phyloP scores from a whole-genome alignment of 78 protist species.

The Emiliania huxleyi region DNA sequence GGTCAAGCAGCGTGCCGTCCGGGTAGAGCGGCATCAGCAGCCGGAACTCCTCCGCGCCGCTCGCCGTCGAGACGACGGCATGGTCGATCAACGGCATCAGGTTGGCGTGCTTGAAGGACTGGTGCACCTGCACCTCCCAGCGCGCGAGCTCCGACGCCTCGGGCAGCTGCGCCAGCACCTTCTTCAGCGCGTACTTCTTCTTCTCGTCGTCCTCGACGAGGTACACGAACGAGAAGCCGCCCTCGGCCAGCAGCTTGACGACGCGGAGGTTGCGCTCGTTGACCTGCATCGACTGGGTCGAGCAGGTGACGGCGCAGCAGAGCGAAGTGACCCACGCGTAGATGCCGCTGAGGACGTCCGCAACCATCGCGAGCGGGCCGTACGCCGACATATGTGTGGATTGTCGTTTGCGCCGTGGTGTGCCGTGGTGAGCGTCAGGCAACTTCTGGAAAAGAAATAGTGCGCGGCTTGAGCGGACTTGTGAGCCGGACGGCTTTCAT shows the following conservation, averaged over 20 bases:
- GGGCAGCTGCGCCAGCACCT: not conserved
- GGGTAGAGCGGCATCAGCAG: not conserved
- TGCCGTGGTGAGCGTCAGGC: no score
- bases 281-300: not conserved
- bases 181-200: conserved; percentile 9
- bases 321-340: not conserved
- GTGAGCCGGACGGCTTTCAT: no score
- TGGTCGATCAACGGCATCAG: not conserved
- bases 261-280: not conserved
- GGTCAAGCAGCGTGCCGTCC: not conserved
- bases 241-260: conserved; percentile 8
- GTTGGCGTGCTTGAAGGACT: not conserved
- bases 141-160: not conserved
- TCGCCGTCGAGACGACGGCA: not conserved
- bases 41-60: not conserved
- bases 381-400: no score
- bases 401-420: no score
- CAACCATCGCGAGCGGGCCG: not conserved
- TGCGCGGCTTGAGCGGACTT: no score
- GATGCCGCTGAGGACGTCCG: not conserved
- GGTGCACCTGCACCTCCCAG: not conserved
- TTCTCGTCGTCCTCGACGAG: not conserved
- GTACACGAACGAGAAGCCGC: conserved; percentile 12
- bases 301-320: not conserved
- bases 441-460: no score